A percentile compares a stretch with the other conserved stretches of the same genome.
These are phyloP conservation scores for Wickerhamiella lipophila DNA, from an alignment of 805 yeast genomes.

Conservation along the genomic window DNA sequence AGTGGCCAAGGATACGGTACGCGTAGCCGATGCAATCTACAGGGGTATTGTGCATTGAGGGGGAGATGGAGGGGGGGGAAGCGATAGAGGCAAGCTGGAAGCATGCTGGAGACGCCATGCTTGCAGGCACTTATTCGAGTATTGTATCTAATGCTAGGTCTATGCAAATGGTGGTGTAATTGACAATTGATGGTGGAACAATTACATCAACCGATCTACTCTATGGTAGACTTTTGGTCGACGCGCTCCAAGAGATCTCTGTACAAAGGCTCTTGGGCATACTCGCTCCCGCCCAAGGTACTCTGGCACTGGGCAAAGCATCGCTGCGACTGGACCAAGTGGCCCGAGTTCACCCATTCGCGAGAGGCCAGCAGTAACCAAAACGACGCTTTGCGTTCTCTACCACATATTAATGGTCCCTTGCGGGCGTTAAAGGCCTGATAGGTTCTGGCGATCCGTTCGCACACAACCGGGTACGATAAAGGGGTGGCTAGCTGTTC, in stretches of 20 bases:
- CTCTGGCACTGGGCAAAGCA: slow-evolving; percentile 17
- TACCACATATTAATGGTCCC: not conserved
- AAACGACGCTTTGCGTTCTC: slow-evolving; percentile 53
- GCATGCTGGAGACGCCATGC: too few species aligned
- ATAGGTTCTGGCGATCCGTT: slow-evolving; percentile 44
- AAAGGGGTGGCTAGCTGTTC: slow-evolving; percentile 30
- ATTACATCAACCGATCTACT: too few species aligned
- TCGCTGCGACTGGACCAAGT: slow-evolving; percentile 23
- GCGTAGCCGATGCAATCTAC: slow-evolving; percentile 65
- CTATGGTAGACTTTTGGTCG: too few species aligned
- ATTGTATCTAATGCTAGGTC: not conserved
- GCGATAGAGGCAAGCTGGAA: too few species aligned
- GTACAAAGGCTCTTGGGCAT: slow-evolving; percentile 1
- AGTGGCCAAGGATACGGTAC: slow-evolving; percentile 41
- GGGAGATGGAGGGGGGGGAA: too few species aligned
- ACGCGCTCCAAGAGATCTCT: slow-evolving; percentile 15
- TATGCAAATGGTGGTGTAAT: not conserved
- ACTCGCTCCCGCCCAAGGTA: not conserved
- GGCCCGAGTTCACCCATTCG: slow-evolving; percentile 42
- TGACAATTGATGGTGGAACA: too few species aligned
- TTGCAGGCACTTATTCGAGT: too few species aligned
- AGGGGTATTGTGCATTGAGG: too few species aligned
- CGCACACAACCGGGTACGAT: slow-evolving; percentile 40
- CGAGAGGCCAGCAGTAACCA: slow-evolving; percentile 66
- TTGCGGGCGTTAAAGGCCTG: slow-evolving; percentile 22